Base-by-base conservation (phyloP, 192 early-diverging fungal genomes). In the Piromyces sp. region DNA sequence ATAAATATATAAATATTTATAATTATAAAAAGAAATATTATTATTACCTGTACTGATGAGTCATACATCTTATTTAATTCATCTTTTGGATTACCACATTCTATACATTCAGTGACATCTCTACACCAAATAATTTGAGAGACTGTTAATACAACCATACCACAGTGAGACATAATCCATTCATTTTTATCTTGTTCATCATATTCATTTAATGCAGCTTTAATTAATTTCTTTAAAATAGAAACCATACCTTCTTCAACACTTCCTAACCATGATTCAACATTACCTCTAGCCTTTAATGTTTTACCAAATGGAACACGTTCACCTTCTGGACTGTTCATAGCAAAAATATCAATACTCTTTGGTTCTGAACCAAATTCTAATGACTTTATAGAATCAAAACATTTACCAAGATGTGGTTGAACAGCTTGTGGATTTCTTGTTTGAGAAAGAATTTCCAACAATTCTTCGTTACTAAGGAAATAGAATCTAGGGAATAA, bases 401-500 rank as follows among this genome's bases (percentile, higher is more conserved):
- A 91, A 81, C 90, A 91, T 85, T 91, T 91, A 82, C 83, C 81
- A 7, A 91, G 84, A 85, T 91, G 90, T 17, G 90, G 90, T 81
- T 91, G 90, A 0, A 91, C 90, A 16, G 90, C 89, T 81, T 91
- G 90, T 30, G 90, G 90, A 82, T 91, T 91, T 79, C 87, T 86
- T 12, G 90, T 90, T 82, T 91, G 90, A 5, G 90, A 89, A 58
- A 91, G 80, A 37, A 91, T 91, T 81, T 91, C 90, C 51, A 91
- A 86, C n/a, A 91, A 83, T 84, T 91, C 90, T 37, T 91, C 90
- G 82, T 91, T 91, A n/a, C 89, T 90, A 30, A 91, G 80, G 80
- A 91, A 91, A 81, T 91, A 91, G 84, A 91, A 91, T 13, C 90
- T 84, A 28, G 90, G 90, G 83, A 91, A 91, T 36, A 91, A 84